phyloP scores from a whole-genome alignment of 2,329 filamentous ascomycete genomes.

The Aspergillus ochraceus region DNA sequence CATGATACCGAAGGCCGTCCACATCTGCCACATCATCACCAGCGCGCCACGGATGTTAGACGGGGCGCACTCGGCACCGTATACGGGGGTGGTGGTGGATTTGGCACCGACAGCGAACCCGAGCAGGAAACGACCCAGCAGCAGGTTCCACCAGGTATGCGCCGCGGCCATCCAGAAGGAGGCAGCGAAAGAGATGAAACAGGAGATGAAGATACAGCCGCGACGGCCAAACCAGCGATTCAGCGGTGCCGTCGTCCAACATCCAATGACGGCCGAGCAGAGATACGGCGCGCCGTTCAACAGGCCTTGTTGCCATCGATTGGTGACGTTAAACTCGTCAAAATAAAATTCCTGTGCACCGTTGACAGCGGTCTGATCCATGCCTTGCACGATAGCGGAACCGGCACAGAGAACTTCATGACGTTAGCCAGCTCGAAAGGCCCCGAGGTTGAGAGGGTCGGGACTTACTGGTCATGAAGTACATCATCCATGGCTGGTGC shows the following conservation, averaged over 20 bases:
- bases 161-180: slow-evolving; percentile 46
- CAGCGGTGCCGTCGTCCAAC: slow-evolving; percentile 51
- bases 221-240: slow-evolving; percentile 47
- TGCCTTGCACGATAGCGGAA: slow-evolving; percentile 56
- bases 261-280: slow-evolving; percentile 46
- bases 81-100: slow-evolving; percentile 49
- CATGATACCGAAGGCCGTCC: slow-evolving; percentile 48
- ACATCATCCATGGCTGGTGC: slow-evolving; percentile 51
- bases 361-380: slow-evolving; percentile 54
- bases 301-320: slow-evolving; percentile 34
- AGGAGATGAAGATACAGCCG: slow-evolving; percentile 47
- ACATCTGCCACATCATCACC: slow-evolving; percentile 56
- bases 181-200: slow-evolving; percentile 42
- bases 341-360: slow-evolving; percentile 43
- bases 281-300: slow-evolving; percentile 49
- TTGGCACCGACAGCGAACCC: slow-evolving; percentile 46
- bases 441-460: slow-evolving; percentile 8
- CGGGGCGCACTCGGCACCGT: slow-evolving; percentile 50
- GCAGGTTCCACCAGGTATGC: slow-evolving; percentile 45
- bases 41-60: slow-evolving; percentile 51
- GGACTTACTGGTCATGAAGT: slow-evolving; percentile 44
- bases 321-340: slow-evolving; percentile 9
- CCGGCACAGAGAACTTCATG: slow-evolving; percentile 49
- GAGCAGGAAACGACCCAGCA: slow-evolving; percentile 44
- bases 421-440: slow-evolving; percentile 2